Conservation (phyloP, 2,329 filamentous ascomycete genomes). For the Kalmusia sp. region DNA sequence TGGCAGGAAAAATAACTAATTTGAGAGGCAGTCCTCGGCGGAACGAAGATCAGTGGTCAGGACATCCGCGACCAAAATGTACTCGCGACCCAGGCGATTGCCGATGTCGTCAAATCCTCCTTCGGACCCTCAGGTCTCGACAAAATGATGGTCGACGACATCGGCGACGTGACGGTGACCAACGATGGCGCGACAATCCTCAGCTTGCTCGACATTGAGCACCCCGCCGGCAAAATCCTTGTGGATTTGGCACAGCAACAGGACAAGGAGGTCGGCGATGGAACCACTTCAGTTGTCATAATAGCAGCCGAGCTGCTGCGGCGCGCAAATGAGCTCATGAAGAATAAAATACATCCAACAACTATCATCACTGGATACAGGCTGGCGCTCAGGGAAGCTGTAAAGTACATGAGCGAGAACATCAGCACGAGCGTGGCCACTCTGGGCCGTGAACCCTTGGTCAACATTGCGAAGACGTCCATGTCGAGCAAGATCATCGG, state of each 20-base stretch:
- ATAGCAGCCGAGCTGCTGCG: conserved; percentile 95
- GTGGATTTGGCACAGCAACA: conserved; percentile 98
- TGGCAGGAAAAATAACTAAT: conserved; percentile 27
- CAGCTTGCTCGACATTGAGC: conserved; percentile 92
- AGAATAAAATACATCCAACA: conserved; percentile 99
- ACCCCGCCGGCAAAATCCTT: conserved; percentile 97
- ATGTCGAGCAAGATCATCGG: conserved; percentile 99
- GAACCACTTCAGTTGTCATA: conserved; percentile 95
- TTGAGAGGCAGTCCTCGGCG: conserved; percentile 75
- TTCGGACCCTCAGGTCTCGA: conserved; percentile 97
- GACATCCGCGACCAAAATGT: conserved; percentile 99
- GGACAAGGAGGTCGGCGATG: conserved; percentile 98
- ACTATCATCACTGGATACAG: conserved; percentile 99
- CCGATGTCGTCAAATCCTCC: conserved; percentile 98
- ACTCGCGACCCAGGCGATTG: conserved; percentile 92
- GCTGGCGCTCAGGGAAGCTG: conserved; percentile 90
- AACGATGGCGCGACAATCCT: conserved; percentile 99
- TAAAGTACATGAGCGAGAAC: conserved; percentile 99
- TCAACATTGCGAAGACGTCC: conserved; percentile 97
- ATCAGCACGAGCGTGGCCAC: conserved; percentile 95
- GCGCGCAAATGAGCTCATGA: conserved; percentile 97
- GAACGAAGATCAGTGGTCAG: conserved; percentile 94
- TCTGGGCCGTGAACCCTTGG: conserved; percentile 85
- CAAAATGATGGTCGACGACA: conserved; percentile 99
- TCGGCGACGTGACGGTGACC: conserved; percentile 98